Conservation (phyloP, 1,284 basidiomycete species). For the Grifola frondosa region DNA sequence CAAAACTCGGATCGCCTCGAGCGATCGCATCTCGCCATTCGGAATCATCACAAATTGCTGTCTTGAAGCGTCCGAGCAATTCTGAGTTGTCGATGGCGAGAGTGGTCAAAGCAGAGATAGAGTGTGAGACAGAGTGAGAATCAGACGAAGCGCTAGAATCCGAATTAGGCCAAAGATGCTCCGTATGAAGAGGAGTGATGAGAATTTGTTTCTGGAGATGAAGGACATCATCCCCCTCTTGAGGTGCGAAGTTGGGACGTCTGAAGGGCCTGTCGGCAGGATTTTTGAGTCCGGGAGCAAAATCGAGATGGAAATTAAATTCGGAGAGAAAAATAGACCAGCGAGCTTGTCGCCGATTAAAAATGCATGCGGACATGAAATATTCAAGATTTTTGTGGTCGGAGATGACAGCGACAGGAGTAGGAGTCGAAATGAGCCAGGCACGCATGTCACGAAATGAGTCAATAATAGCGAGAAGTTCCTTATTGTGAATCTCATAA, state of each 20-base stretch:
- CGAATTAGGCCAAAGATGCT: constrained; percentile 13
- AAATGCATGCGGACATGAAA: constrained; percentile 31
- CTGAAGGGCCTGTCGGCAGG: constrained; percentile 37
- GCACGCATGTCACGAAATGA: constrained; percentile 32
- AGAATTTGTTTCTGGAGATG: constrained; percentile 7
- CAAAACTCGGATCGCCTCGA: constrained; percentile 28
- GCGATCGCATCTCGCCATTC: constrained; percentile 32
- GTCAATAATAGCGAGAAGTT: constrained; percentile 37
- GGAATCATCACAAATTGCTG: constrained; percentile 23
- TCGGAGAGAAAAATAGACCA: constrained; percentile 41
- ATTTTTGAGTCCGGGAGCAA: constrained; percentile 27
- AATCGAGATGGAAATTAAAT: constrained; percentile 39
- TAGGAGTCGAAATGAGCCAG: constrained; percentile 30
- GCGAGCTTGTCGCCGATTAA: constrained; percentile 40
- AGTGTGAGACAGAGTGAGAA: constrained; percentile 9
- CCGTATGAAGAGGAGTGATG: constrained; percentile 26
- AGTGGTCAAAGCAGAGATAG: constrained; percentile 24
- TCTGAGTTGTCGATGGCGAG: constrained; percentile 32
- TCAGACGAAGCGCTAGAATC: constrained; percentile 3
- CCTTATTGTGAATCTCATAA: constrained; percentile 39
- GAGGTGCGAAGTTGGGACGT: constrained; percentile 33
- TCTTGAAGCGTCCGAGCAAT: constrained; percentile 30
- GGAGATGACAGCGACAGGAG: constrained; percentile 27
- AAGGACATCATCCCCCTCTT: constrained; percentile 30
- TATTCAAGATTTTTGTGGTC: constrained; percentile 41